Percentiles rank a stretch among this genome's conserved stretches.
phyloP scores from a whole-genome alignment of 169 alveolate genomes.

The Eimeria necatrix region DNA sequence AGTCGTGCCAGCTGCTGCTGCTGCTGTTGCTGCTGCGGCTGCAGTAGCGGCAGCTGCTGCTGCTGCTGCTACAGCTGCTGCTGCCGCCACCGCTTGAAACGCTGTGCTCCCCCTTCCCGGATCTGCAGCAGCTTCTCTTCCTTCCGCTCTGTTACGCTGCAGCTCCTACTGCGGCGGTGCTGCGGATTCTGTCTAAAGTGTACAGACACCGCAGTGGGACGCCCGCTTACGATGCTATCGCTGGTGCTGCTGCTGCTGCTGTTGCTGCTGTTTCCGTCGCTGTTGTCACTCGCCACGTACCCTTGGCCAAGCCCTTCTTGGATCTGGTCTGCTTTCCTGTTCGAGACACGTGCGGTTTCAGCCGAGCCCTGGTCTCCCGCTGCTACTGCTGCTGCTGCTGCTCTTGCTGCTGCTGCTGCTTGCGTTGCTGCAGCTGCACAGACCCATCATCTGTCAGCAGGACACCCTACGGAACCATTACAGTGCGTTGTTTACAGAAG shows the following conservation, averaged over 20 bases:
- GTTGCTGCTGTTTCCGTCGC: not conserved
- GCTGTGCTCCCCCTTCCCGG: not conserved
- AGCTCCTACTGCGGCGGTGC: not conserved
- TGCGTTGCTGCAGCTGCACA: not conserved
- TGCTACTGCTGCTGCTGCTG: slow-evolving; percentile 10
- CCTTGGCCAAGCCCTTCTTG: too few species aligned
- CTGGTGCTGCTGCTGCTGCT: not conserved
- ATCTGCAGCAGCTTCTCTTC: not conserved
- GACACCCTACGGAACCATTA: not conserved
- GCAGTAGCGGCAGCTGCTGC: not conserved
- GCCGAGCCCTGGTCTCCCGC: too few species aligned
- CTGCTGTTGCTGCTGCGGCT: not conserved
- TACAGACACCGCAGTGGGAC: too few species aligned
- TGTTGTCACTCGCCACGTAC: not conserved
- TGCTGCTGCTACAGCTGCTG: not conserved
- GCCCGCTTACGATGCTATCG: too few species aligned
- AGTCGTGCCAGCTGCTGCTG: not conserved
- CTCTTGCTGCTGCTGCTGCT: not conserved
- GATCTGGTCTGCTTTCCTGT: too few species aligned
- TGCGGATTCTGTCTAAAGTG: too few species aligned
- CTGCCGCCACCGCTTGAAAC: not conserved
- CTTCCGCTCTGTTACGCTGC: not conserved
- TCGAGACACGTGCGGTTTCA: too few species aligned
- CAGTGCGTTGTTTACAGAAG: not conserved
- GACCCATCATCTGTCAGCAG: not conserved